A percentile compares a stretch with the other conserved stretches of the same genome.
These are phyloP conservation scores for Theobroma cacao DNA, from an alignment of 345 rosid species.

Conservation along the genomic window DNA sequence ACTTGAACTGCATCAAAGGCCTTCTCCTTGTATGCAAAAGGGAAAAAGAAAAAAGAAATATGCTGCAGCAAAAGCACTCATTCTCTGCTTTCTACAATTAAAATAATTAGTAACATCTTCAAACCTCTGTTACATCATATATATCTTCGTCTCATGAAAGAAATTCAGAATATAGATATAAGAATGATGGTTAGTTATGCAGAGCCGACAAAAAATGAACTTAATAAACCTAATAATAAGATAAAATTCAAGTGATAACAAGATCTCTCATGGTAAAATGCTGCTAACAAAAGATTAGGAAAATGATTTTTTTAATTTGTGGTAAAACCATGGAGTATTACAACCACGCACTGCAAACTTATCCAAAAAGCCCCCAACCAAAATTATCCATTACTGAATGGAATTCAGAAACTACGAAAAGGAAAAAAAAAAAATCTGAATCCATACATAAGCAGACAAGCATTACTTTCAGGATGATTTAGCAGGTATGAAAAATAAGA, in stretches of 20 bases:
- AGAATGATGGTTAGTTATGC: neutral
- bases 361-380: constrained; percentile 6
- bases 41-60: neutral
- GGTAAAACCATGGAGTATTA: constrained; percentile 8
- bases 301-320: neutral
- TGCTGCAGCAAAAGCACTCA: neutral
- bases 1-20: neutral
- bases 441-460: constrained; percentile 9
- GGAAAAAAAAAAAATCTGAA: constrained; percentile 14
- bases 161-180: neutral
- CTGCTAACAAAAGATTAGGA: neutral
- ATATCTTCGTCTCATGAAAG: neutral
- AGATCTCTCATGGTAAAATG: neutral
- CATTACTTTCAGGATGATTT: neutral
- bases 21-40: neutral
- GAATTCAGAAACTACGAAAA: constrained; percentile 12
- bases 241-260: neutral
- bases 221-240: neutral
- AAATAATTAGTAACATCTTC: neutral
- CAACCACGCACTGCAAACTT: constrained; percentile 3
- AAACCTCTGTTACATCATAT: neutral
- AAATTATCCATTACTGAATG: constrained; percentile 15
- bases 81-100: neutral
- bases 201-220: neutral
- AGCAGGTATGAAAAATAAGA: neutral